Conservation (phyloP, 1,284 basidiomycete genomes). For the Phenoliferia sp. region DNA sequence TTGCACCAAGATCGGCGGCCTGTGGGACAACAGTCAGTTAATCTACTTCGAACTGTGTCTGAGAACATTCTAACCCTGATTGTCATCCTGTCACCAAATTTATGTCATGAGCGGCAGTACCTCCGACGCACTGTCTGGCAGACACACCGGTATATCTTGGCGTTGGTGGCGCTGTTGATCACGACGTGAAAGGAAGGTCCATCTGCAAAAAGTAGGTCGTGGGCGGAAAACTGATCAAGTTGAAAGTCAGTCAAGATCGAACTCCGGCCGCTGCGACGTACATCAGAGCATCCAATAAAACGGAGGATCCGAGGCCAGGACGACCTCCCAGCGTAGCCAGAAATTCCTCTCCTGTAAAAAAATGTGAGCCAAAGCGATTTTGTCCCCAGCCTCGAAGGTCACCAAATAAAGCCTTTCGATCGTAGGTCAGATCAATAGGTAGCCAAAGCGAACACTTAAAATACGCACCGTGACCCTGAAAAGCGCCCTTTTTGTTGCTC, state of each 20-base stretch:
- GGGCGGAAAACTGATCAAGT: not conserved
- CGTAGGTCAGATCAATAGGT: not conserved
- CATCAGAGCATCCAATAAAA: not conserved
- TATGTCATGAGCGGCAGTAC: not conserved
- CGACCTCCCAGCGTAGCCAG: not conserved
- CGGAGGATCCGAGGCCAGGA: not conserved
- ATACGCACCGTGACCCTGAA: not conserved
- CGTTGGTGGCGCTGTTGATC: not conserved
- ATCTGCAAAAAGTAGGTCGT: not conserved
- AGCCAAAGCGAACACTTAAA: not conserved
- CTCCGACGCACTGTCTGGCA: too few species aligned
- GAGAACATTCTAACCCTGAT: not conserved
- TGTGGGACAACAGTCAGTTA: not conserved
- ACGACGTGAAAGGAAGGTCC: not conserved
- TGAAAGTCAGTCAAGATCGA: not conserved
- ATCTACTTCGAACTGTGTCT: not conserved
- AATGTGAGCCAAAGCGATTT: not conserved
- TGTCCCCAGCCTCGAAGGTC: not conserved
- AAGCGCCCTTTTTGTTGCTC: not conserved
- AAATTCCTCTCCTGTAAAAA: not conserved
- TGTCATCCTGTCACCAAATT: not conserved
- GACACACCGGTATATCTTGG: not conserved
- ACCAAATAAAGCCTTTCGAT: not conserved
- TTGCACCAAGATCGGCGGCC: not conserved
- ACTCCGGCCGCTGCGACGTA: not conserved